Evolutionary conservation across 2,329 filamentous ascomycete genomes (phyloP).

Genomic region (Ophiostoma quercus): DNA sequence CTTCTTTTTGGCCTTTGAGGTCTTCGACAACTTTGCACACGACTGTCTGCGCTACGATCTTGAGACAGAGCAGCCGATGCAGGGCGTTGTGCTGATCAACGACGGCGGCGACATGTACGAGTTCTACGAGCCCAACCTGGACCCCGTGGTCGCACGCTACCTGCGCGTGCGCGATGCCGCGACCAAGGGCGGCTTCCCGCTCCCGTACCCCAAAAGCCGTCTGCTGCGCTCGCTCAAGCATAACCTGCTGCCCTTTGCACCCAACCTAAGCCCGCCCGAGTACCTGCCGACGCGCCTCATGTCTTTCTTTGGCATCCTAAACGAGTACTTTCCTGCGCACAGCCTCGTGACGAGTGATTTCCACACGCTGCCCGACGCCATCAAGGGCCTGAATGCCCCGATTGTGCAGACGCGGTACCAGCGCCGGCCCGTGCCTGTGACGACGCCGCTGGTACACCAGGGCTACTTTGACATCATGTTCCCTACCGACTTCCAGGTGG

Average conservation of each 20-base stretch:
- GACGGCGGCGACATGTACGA: slow-evolving; percentile 85
- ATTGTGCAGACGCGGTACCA: slow-evolving; percentile 94
- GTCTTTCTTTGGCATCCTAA: slow-evolving; percentile 92
- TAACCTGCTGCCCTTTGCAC: slow-evolving; percentile 55
- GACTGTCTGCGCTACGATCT: slow-evolving; percentile 89
- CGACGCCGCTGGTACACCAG: slow-evolving; percentile 90
- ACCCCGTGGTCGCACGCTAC: slow-evolving; percentile 77
- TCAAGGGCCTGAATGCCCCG: slow-evolving; percentile 80
- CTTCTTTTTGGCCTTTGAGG: slow-evolving; percentile 96
- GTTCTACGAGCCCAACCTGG: slow-evolving; percentile 77
- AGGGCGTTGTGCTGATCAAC: slow-evolving; percentile 85
- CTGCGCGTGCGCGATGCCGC: slow-evolving; percentile 79
- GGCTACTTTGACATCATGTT: slow-evolving; percentile 99
- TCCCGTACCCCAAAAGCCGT: slow-evolving; percentile 51
- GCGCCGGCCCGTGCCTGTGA: slow-evolving; percentile 79
- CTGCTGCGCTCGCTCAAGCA: slow-evolving; percentile 58
- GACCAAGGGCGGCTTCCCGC: slow-evolving; percentile 57
- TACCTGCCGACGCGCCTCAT: slow-evolving; percentile 92
- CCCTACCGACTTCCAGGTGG: slow-evolving; percentile 86
- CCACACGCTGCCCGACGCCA: slow-evolving; percentile 73
- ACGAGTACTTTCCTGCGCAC: slow-evolving; percentile 83
- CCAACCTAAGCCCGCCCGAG: slow-evolving; percentile 76
- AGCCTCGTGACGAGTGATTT: slow-evolving; percentile 88
- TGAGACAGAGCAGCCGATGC: slow-evolving; percentile 71
- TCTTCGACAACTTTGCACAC: slow-evolving; percentile 98